Base-by-base conservation (phyloP, 116 monocot species). In the Trichopus zeylanicus region DNA sequence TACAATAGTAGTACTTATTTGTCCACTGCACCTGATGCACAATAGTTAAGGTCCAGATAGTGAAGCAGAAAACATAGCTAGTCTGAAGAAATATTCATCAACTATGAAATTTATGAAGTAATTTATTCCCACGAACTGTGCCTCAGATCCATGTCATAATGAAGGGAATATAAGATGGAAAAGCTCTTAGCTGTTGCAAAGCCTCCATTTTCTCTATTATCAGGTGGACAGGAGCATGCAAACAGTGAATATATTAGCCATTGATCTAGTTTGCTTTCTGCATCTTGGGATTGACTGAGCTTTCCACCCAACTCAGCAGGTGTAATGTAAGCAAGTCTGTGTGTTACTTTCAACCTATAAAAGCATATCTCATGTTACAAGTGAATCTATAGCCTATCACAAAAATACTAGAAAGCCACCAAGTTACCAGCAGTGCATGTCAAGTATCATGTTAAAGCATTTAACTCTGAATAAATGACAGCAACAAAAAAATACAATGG, bases 161-260 rank as follows among this genome's bases (percentile, higher is more conserved):
- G 97, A 91, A 35, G 84, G 88, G 55, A 98, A 87, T 59, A 98
- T 85, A 51, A 98, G 67, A 82, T 88, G 91, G 52, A 82, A 98
- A 66, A 91, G 61, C 28, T 91, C 97, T 66, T 98, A 46, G 81
- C 74, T 31, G 72, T 72, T 46, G 59, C 63, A 48, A 80, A 53
- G 51, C 67, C 68, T 46, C 78, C 72, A 61, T 83, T 80, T 59
- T 82, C 91, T 73, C 80, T 84, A 64, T 29, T 77, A 78, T 85
- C 87, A 58, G 91, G 84, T 56, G 87, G 87, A 53, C 85, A 91
- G 30, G 97, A 84, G 69, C 97, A 98, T 52, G 85, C 82, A 80
- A 98, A 98, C 82, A 88, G 87, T 1, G 91, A 78, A 78, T 91
- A 98, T 75, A 87, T 91, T 28, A 91, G 55, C 97, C 97, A 98